Percentiles rank a stretch among this genome's conserved stretches.
phyloP scores from a whole-genome alignment of 2,329 filamentous ascomycete species.

The Phoma sp. region DNA sequence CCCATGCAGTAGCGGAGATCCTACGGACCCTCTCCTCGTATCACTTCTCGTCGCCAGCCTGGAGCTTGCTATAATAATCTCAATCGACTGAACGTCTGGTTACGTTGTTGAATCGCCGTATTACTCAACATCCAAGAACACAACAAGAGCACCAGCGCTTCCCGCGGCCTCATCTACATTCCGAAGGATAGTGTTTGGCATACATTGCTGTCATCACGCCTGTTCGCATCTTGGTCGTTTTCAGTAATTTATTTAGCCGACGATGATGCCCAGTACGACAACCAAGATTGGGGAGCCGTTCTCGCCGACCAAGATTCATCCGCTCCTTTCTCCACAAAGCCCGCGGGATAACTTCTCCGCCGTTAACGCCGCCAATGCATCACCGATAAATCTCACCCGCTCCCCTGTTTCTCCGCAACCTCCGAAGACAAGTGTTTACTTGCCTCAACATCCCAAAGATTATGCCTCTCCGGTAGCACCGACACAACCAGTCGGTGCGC shows the following conservation, averaged over 20 bases:
- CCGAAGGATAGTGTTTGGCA: constrained; percentile 10
- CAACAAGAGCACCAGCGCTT: constrained; percentile 1
- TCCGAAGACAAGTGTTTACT: constrained; percentile 33
- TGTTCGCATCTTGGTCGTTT: constrained; percentile 19
- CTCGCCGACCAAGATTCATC: constrained; percentile 42
- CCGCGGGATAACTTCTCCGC: constrained; percentile 37
- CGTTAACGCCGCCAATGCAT: constrained; percentile 39
- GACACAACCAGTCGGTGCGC: constrained; percentile 35
- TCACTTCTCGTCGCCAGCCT: constrained; percentile 26
- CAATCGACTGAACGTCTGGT: constrained; percentile 36
- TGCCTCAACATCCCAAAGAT: constrained; percentile 26
- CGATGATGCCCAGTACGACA: constrained; percentile 30
- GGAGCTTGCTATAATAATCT: constrained; percentile 25
- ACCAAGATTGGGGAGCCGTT: constrained; percentile 40
- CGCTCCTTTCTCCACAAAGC: constrained; percentile 43
- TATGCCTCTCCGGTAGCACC: constrained; percentile 40
- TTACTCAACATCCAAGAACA: constrained; percentile 2
- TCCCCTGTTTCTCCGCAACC: constrained; percentile 35
- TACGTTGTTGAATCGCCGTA: constrained; percentile 28
- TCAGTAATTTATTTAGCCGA: constrained; percentile 21
- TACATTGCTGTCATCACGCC: constrained; percentile 18
- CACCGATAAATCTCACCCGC: constrained; percentile 31
- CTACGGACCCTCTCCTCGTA: constrained; percentile 20
- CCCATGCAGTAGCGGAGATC: constrained; percentile 42
- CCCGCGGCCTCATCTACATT: constrained; percentile 19